phyloP scores from a whole-genome alignment of 768 basidiomycete species.

The Panellus pusillus region DNA sequence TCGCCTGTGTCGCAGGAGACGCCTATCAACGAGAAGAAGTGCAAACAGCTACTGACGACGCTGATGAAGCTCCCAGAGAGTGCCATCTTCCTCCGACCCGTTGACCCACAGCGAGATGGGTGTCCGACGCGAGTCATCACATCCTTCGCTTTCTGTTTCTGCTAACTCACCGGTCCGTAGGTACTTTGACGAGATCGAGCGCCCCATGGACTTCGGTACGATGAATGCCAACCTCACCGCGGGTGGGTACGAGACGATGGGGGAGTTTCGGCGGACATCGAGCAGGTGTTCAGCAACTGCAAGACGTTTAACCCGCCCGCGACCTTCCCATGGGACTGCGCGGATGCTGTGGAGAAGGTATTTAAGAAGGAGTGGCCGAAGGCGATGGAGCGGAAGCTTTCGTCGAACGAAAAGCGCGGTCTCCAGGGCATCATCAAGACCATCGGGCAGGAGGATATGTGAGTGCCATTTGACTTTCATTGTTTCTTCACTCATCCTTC shows the following conservation, averaged over 20 bases:
- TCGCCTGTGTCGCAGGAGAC: slow-evolving; percentile 35
- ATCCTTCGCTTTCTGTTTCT: neutral
- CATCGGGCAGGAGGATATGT: slow-evolving; percentile 69
- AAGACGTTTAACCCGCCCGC: slow-evolving; percentile 87
- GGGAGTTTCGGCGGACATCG: slow-evolving; percentile 78
- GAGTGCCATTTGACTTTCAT: slow-evolving; percentile 29
- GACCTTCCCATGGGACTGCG: slow-evolving; percentile 72
- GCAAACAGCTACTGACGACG: slow-evolving; percentile 64
- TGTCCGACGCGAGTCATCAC: slow-evolving; percentile 78
- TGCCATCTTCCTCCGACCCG: slow-evolving; percentile 74
- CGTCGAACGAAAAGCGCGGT: slow-evolving; percentile 77
- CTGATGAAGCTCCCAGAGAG: slow-evolving; percentile 66
- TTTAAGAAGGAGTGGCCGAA: slow-evolving; percentile 90
- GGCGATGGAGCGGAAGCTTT: slow-evolving; percentile 67
- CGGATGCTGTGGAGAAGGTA: slow-evolving; percentile 68
- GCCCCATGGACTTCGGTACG: slow-evolving; percentile 94
- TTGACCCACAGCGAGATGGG: slow-evolving; percentile 79
- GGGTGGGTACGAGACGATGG: slow-evolving; percentile 76
- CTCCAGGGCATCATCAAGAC: slow-evolving; percentile 69
- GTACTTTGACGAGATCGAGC: slow-evolving; percentile 86
- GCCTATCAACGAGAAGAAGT: slow-evolving; percentile 82
- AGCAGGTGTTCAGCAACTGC: slow-evolving; percentile 87
- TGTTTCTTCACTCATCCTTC: slow-evolving; percentile 40
- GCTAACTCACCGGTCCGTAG: slow-evolving; percentile 39
- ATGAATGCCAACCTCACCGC: slow-evolving; percentile 67